A percentile compares a stretch with the other conserved stretches of the same genome.
Conservation (phyloP, 495 filamentous ascomycete species). For the Aspergillus diversus region DNA sequence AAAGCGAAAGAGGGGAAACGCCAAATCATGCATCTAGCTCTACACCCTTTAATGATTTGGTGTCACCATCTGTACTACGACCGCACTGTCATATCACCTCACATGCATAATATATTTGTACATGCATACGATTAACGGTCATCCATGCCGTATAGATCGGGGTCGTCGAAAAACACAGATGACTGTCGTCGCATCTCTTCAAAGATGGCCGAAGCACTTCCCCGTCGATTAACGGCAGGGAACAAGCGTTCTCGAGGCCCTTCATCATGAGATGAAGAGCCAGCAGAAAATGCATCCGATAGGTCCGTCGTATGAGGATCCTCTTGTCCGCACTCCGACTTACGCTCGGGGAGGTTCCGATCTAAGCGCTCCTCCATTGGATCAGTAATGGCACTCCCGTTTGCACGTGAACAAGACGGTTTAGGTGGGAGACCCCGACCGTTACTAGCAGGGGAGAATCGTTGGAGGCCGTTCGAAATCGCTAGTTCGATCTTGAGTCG, state of each 20-base stretch:
- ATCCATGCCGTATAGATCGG: slow-evolving; percentile 44
- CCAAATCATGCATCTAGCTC: too few relatives aligned
- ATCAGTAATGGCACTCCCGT: slow-evolving; percentile 18
- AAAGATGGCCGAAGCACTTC: slow-evolving; percentile 49
- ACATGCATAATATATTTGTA: not conserved
- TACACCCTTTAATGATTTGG: too few relatives aligned
- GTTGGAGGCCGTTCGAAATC: slow-evolving; percentile 73
- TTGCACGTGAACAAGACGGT: slow-evolving; percentile 19
- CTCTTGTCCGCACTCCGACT: slow-evolving; percentile 25
- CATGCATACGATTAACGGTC: not conserved
- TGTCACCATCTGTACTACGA: not conserved
- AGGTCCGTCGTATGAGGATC: slow-evolving; percentile 21
- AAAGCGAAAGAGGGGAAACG: too few relatives aligned
- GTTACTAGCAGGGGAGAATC: slow-evolving; percentile 43
- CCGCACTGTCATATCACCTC: not conserved
- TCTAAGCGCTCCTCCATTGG: slow-evolving; percentile 35
- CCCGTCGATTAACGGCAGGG: slow-evolving; percentile 22
- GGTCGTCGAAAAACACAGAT: slow-evolving; percentile 65
- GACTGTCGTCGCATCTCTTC: slow-evolving; percentile 64
- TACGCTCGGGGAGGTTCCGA: slow-evolving; percentile 37
- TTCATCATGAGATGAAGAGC: slow-evolving; percentile 30
- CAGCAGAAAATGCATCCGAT: slow-evolving; percentile 21
- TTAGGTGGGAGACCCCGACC: slow-evolving; percentile 32
- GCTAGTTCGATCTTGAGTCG: slow-evolving; percentile 78
- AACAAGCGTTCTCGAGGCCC: slow-evolving; percentile 31